These are phyloP conservation scores for Nakazawaea siamensis DNA, from an alignment of 805 yeast genomes.

Conservation along the genomic window DNA sequence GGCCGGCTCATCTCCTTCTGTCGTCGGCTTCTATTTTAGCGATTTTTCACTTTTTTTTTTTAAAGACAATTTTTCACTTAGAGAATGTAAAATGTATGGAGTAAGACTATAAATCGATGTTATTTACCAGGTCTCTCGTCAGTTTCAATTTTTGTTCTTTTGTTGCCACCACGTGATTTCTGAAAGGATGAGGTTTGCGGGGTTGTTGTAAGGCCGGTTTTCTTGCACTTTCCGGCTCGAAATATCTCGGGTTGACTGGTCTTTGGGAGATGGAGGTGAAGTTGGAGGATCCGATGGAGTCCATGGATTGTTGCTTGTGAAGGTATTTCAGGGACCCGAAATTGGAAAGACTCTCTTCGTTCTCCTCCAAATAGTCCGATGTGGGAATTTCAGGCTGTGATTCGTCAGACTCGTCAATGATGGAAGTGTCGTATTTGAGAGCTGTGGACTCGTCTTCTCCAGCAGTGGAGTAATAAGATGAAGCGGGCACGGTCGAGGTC, in stretches of 20 bases:
- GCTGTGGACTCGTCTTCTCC: not conserved
- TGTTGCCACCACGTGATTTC: not conserved
- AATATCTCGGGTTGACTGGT: slow-evolving; percentile 18
- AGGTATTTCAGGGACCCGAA: slow-evolving; percentile 16
- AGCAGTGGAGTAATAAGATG: slow-evolving; percentile 4
- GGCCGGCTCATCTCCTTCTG: not conserved
- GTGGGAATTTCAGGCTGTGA: slow-evolving; percentile 7
- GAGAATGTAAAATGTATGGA: no score
- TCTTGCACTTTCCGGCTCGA: slow-evolving; percentile 4
- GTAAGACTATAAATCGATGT: no score
- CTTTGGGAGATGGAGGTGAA: slow-evolving; percentile 21
- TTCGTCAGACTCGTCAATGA: slow-evolving; percentile 6
- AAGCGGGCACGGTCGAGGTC: slow-evolving; percentile 2
- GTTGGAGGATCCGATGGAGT: slow-evolving; percentile 21
- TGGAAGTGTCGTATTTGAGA: not conserved
- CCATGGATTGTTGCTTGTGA: slow-evolving; percentile 21
- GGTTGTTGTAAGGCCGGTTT: not conserved
- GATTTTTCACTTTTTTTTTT: not conserved
- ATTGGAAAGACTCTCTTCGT: slow-evolving; percentile 8
- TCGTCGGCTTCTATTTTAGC: not conserved
- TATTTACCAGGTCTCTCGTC: slow-evolving; percentile 4
- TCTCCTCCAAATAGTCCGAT: slow-evolving; percentile 6
- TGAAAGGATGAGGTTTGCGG: slow-evolving; percentile 6
- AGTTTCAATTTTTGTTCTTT: slow-evolving; percentile 4
- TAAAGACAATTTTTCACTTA: no score